A percentile compares a stretch with the other conserved stretches of the same genome.
phyloP scores from a whole-genome alignment of 1,284 basidiomycete species.

The Cryptococcus sp. region DNA sequence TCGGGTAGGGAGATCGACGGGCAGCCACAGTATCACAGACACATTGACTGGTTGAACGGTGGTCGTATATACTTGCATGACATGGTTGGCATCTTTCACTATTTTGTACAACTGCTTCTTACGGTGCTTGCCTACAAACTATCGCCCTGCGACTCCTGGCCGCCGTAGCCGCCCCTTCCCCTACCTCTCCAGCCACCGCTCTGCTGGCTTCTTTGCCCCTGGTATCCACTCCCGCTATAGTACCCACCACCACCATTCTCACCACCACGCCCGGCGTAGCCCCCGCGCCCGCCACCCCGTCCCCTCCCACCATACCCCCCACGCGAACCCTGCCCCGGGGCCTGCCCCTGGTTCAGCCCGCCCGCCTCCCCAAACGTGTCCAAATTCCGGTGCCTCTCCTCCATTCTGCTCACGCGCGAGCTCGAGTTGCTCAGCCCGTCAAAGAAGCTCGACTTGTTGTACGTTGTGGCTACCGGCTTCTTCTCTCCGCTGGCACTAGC shows the following conservation, averaged over 20 bases:
- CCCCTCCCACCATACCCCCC: conserved; percentile 16
- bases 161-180: conserved; percentile 16
- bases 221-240: conserved; percentile 10
- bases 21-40: background rate
- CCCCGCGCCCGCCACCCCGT: conserved; percentile 16
- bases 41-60: background rate
- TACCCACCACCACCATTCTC: conserved; percentile 8
- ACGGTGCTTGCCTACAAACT: background rate
- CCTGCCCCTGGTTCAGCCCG: conserved; percentile 16
- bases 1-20: conserved; percentile 8
- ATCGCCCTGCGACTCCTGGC: background rate
- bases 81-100: background rate
- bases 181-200: conserved; percentile 12
- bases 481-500: conserved; percentile 2
- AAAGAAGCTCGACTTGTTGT: conserved; percentile 45
- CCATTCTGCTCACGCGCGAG: conserved; percentile 33
- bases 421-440: conserved; percentile 36
- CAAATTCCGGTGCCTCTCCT: conserved; percentile 43
- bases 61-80: background rate
- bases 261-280: background rate
- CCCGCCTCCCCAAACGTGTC: conserved; percentile 48
- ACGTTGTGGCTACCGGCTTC: conserved; percentile 17
- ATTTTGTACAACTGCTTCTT: conserved; percentile 5
- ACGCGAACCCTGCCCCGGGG: conserved; percentile 6
- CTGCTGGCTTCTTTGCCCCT: background rate